Conservation (phyloP, 495 filamentous ascomycete genomes). For the Penicillium riverlandense region DNA sequence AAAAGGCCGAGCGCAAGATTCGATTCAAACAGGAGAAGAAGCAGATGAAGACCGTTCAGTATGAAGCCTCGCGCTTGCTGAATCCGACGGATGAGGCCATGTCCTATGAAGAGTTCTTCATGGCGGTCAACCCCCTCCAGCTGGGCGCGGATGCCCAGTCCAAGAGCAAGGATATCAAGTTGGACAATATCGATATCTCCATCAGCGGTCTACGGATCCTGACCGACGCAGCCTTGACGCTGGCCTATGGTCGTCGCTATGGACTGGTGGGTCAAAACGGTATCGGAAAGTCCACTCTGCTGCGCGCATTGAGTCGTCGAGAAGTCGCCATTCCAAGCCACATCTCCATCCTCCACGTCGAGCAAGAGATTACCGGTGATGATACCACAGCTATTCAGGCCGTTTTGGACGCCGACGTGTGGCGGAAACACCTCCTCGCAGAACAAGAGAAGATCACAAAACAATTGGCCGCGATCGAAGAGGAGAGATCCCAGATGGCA, state of each 20-base stretch:
- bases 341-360: conserved; percentile 97
- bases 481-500: conserved; percentile 69
- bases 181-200: conserved; percentile 89
- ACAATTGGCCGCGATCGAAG: conserved; percentile 72
- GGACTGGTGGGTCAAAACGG: conserved; percentile 98
- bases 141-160: conserved; percentile 61
- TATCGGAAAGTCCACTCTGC: conserved; percentile 96
- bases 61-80: conserved; percentile 88
- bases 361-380: conserved; percentile 97
- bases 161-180: conserved; percentile 99
- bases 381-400: conserved; percentile 94
- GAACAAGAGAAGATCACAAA: conserved; percentile 89
- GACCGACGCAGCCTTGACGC: conserved; percentile 78
- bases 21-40: conserved; percentile 98
- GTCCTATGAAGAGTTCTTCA: conserved; percentile 99
- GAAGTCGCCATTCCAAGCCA: conserved; percentile 92
- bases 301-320: conserved; percentile 85
- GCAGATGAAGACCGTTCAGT: conserved; percentile 93
- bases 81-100: conserved; percentile 76
- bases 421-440: conserved; percentile 88
- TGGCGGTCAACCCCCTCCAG: conserved; percentile 96
- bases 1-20: conserved; percentile 98
- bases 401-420: conserved; percentile 95
- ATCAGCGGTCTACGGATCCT: conserved; percentile 87
- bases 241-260: conserved; percentile 91